Evolutionary conservation across 2,329 filamentous ascomycete genomes (phyloP), one percentile per base, ranked within the genome.

Genomic region (Drechmeria coniospora): DNA sequence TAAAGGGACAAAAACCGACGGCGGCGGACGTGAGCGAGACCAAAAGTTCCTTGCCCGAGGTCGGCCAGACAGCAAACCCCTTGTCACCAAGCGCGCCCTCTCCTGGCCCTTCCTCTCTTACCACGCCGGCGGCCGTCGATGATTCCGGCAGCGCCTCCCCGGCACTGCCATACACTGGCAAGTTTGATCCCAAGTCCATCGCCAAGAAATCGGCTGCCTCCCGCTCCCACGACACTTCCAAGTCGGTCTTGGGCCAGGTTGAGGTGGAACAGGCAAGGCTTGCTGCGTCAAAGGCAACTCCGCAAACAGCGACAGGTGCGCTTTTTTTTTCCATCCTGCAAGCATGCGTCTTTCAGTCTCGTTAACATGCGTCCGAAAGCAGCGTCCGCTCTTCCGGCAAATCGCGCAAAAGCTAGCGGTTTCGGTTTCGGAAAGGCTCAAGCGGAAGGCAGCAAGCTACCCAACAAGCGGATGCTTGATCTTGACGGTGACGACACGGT

Each of bases 401-500:
- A 71, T 34, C 74, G 70, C 41, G 66, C 70, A 27, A 86, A 86
- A 45, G 68, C 92, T 26, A 79, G 79, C 47, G 76, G 77, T 18
- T 95, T 95, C 45, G 87, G 84, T 3, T 73, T 95, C 33, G 65
- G 68, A 32, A 90, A 82, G 48, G 58, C 68, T 23, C 62, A 63
- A 28, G 54, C 59, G 26, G 82, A 83, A 29, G 52, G 51, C 14
- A 77, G 81, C 28, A 83, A 80, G 44, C 51, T 67, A 4, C 61
- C 69, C 4, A 61, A 70, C 13, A 83, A 82, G 46, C 77, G 76
- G 40, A 83, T 80, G 34, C 61, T 92, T 14, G 75, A 84, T 41
- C 75, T 94, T 41, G 86, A 80, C 34, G 87, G 94, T 45, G 87
- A 94, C 43, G 82, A 92, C 43, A 76, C 74, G 18, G 79, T 77